Evolutionary conservation across 495 filamentous ascomycete genomes (phyloP).

Genomic region (Penicillium canescens): DNA sequence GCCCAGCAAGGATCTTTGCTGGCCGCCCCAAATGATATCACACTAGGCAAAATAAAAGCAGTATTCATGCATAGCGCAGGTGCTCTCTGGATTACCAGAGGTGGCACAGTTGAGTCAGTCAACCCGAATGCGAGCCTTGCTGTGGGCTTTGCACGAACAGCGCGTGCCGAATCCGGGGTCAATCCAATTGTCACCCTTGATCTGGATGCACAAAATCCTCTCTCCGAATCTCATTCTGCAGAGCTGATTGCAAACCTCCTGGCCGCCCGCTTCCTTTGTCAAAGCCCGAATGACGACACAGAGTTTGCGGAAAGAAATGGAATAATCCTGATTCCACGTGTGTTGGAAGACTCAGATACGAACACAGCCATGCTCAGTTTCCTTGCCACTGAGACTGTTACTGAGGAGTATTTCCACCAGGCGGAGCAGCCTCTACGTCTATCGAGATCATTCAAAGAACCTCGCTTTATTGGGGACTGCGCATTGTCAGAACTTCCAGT

Average conservation of each 20-base stretch:
- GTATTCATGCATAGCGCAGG: conserved; percentile 22
- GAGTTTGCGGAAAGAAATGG: conserved; percentile 29
- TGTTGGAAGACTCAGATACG: conserved; percentile 13
- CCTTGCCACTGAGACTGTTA: neutral
- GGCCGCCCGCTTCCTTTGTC: conserved; percentile 9
- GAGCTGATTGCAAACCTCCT: conserved; percentile 18
- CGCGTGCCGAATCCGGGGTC: conserved; percentile 30
- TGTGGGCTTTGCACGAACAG: conserved; percentile 31
- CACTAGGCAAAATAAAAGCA: conserved; percentile 20
- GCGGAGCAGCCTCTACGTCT: conserved; percentile 8
- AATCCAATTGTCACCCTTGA: conserved; percentile 29
- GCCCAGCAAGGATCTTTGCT: conserved; percentile 11
- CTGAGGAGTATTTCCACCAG: conserved; percentile 14
- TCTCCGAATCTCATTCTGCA: neutral
- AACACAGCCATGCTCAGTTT: conserved; percentile 10
- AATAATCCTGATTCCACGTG: conserved; percentile 21
- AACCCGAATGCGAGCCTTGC: conserved; percentile 24
- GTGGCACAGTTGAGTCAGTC: conserved; percentile 12
- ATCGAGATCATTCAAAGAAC: neutral
- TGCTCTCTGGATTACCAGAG: conserved; percentile 30
- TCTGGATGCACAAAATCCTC: conserved; percentile 13
- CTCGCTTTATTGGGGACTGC: conserved; percentile 8
- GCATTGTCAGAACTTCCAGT: conserved; percentile 1
- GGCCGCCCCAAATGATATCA: neutral
- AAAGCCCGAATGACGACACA: conserved; percentile 6